Evolutionary conservation across 2,329 filamentous ascomycete species (phyloP).

Genomic region (Aureobasidium melanogenum): DNA sequence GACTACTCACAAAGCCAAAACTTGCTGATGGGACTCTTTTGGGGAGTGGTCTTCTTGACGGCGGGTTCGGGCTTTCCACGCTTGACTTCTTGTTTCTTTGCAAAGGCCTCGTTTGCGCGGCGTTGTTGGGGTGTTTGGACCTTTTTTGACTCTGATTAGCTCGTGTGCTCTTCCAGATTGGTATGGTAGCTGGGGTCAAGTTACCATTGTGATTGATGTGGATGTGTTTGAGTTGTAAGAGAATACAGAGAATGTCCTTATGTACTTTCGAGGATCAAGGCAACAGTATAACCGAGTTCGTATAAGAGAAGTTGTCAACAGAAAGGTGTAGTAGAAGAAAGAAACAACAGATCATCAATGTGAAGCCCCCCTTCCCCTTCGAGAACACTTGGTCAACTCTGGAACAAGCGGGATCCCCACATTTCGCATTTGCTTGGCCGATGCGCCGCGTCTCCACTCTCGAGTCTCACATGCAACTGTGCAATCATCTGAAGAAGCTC

Average conservation of each 20-base stretch:
- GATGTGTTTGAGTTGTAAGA: neutral
- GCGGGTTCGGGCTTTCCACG: constrained; percentile 56
- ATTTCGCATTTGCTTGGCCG: constrained; percentile 1
- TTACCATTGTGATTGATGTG: neutral
- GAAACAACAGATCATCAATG: neutral
- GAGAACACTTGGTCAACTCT: constrained; percentile 8
- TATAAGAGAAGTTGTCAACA: neutral
- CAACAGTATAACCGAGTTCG: neutral
- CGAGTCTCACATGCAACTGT: neutral
- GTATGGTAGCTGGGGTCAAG: neutral
- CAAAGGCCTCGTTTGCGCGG: constrained; percentile 70
- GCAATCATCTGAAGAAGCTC: neutral
- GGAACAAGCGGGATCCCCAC: neutral
- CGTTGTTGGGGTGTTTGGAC: constrained; percentile 80
- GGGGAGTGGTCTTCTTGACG: constrained; percentile 31
- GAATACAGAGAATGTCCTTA: neutral
- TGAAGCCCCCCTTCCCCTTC: neutral
- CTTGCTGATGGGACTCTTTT: constrained; percentile 42
- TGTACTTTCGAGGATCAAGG: neutral
- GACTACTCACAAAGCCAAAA: constrained; percentile 51
- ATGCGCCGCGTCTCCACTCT: neutral
- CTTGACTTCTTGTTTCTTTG: constrained; percentile 60
- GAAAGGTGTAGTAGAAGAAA: neutral
- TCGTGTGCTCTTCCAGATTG: neutral
- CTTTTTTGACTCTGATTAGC: constrained; percentile 39